These are phyloP conservation scores for Steccherinum ochraceum DNA, from an alignment of 768 basidiomycete species.

Conservation along the genomic window DNA sequence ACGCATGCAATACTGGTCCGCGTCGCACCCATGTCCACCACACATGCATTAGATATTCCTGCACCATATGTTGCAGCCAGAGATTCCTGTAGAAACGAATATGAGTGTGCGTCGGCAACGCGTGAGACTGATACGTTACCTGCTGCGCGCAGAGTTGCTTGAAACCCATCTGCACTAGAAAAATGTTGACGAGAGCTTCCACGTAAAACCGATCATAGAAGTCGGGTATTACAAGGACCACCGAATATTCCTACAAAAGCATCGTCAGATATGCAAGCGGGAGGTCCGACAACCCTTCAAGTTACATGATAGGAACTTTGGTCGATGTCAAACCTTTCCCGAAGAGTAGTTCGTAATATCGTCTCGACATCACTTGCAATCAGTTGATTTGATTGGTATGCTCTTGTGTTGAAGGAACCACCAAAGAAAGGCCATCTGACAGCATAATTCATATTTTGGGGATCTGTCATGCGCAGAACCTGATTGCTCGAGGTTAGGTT, in stretches of 20 bases:
- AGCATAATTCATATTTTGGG: constrained; percentile 59
- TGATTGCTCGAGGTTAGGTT: constrained; percentile 19
- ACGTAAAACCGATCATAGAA: constrained; percentile 84
- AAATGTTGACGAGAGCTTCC: constrained; percentile 64
- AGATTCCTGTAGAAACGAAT: constrained; percentile 58
- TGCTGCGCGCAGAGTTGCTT: constrained; percentile 91
- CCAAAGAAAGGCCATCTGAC: constrained; percentile 79
- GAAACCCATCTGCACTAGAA: constrained; percentile 81
- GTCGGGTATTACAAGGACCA: constrained; percentile 87
- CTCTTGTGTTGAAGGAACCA: constrained; percentile 74
- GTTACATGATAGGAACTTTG: constrained; percentile 54
- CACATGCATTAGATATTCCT: constrained; percentile 90
- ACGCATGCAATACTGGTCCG: constrained; percentile 86
- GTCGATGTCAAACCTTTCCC: constrained; percentile 51
- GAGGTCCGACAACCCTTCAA: neutral
- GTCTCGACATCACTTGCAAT: constrained; percentile 74
- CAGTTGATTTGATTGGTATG: constrained; percentile 66
- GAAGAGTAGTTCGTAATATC: constrained; percentile 57
- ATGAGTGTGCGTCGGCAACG: neutral
- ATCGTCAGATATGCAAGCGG: constrained; percentile 3
- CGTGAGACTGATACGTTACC: constrained; percentile 32
- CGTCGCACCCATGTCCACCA: constrained; percentile 89
- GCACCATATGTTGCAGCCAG: constrained; percentile 93
- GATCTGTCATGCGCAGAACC: constrained; percentile 69
- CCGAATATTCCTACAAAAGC: constrained; percentile 69